phyloP scores from a whole-genome alignment of 345 rosid species.

The Luvunga scandens region DNA sequence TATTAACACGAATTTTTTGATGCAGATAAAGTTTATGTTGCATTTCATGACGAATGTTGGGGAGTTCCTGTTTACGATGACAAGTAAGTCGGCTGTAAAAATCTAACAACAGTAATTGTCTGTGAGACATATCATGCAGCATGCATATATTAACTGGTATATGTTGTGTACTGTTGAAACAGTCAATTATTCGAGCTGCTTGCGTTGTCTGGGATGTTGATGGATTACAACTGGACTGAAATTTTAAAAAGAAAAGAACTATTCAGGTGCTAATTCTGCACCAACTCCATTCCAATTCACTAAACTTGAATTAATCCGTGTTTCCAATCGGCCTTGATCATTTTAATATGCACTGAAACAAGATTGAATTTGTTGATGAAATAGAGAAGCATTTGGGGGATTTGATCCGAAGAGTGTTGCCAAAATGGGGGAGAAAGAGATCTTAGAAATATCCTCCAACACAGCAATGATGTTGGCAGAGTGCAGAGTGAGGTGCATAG shows the following conservation, averaged over 20 bases:
- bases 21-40: conserved; percentile 76
- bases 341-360: conserved; percentile 8
- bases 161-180: conserved; percentile 10
- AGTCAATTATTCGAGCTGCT: conserved; percentile 90
- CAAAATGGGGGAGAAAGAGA: conserved; percentile 80
- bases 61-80: conserved; percentile 96
- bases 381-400: conserved; percentile 74
- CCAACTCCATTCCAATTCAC: background rate
- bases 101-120: background rate
- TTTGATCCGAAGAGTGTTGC: conserved; percentile 78
- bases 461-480: conserved; percentile 77
- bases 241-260: conserved; percentile 71
- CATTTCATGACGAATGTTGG: conserved; percentile 95
- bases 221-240: conserved; percentile 99
- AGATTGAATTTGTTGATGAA: background rate
- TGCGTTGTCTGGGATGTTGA: conserved; percentile 85
- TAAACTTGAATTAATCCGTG: background rate
- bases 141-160: no score
- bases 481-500: conserved; percentile 78
- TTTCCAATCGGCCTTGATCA: no score
- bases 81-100: conserved; percentile 45
- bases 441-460: conserved; percentile 63
- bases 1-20: conserved; percentile 6
- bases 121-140: no score
- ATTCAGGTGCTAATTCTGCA: conserved; percentile 47